These are phyloP conservation scores for Arctium lappa DNA, from an alignment of 129 eudicot species.

Conservation along the genomic window DNA sequence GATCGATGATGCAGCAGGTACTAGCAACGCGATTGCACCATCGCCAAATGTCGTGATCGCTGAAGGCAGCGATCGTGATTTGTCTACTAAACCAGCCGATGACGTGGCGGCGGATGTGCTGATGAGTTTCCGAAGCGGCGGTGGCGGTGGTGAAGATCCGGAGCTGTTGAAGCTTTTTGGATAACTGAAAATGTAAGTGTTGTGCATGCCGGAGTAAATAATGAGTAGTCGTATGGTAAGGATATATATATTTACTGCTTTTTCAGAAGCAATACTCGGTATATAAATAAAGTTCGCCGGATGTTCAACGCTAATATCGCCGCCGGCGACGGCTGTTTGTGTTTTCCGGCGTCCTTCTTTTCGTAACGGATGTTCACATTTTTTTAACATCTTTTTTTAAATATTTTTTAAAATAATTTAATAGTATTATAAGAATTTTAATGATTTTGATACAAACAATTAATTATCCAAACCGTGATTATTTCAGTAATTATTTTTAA, in stretches of 20 bases:
- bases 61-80: background rate
- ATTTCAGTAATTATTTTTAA: background rate
- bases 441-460: background rate
- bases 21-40: background rate
- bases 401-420: background rate
- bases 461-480: background rate
- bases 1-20: background rate
- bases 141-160: slow-evolving; percentile 34
- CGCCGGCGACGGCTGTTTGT: background rate
- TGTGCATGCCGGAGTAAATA: slow-evolving; percentile 1
- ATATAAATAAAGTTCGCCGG: background rate
- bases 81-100: slow-evolving; percentile 23
- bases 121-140: slow-evolving; percentile 4
- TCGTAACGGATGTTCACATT: background rate
- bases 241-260: background rate
- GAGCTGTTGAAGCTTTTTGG: slow-evolving; percentile 63
- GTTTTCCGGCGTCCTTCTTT: background rate
- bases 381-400: background rate
- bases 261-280: background rate
- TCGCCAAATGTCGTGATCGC: background rate
- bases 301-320: background rate
- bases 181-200: slow-evolving; percentile 1
- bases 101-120: slow-evolving; percentile 25
- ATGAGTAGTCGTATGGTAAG: background rate
- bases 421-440: background rate